Evolutionary conservation across 306 rosid genomes (phyloP).

Genomic region (Pachyrhizus erosus): DNA sequence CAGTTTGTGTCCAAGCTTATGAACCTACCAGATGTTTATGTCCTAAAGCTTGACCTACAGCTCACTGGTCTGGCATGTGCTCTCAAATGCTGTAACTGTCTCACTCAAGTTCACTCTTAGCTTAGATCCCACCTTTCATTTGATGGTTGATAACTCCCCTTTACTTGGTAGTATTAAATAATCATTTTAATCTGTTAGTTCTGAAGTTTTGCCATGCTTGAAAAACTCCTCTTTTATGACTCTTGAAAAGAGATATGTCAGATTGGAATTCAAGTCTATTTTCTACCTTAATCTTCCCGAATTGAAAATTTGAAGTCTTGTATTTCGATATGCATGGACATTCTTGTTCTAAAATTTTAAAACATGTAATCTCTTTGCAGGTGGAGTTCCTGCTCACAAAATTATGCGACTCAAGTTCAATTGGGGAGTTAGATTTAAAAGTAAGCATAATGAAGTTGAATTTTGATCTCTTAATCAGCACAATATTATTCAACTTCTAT

Average conservation of each 20-base stretch:
- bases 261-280: background rate
- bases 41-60: constrained; percentile 12
- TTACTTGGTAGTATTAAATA: constrained; percentile 23
- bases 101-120: background rate
- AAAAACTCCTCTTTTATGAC: background rate
- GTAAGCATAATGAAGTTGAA: constrained; percentile 56
- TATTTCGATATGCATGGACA: constrained; percentile 7
- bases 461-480: constrained; percentile 15
- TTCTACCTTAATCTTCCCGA: constrained; percentile 12
- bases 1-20: constrained; percentile 9
- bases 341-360: constrained; percentile 35
- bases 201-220: constrained; percentile 19
- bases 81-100: background rate
- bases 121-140: background rate
- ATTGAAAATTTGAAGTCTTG: constrained; percentile 15
- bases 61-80: background rate
- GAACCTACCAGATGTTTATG: constrained; percentile 21
- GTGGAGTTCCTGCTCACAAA: constrained; percentile 70
- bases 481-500: constrained; percentile 9
- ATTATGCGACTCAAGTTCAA: constrained; percentile 75
- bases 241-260: constrained; percentile 1
- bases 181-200: background rate
- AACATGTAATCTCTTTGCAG: constrained; percentile 55
- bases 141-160: background rate
- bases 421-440: constrained; percentile 73